These are phyloP conservation scores for Nannochloropsis granulata DNA, from an alignment of 108 stramenopile genomes.

Conservation along the genomic window DNA sequence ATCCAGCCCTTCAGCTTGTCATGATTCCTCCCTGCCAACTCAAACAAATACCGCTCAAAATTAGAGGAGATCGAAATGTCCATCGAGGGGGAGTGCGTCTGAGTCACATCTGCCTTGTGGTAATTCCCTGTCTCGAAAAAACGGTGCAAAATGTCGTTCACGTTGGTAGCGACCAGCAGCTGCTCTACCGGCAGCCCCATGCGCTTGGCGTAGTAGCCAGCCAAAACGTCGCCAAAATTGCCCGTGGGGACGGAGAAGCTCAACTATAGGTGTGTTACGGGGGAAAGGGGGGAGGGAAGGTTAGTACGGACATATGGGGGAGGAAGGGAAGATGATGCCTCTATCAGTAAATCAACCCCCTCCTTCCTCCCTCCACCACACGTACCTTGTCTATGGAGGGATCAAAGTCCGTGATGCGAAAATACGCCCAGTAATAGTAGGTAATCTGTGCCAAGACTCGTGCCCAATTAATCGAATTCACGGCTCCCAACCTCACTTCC, in stretches of 20 bases:
- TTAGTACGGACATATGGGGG: not conserved
- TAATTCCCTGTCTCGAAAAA: conserved; percentile 91
- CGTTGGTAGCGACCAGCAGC: conserved; percentile 91
- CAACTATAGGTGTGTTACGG: conserved; percentile 18
- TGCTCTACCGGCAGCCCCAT: conserved; percentile 89
- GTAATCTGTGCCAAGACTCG: conserved; percentile 95
- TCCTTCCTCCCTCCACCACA: not conserved
- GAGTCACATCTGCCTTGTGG: conserved; percentile 50
- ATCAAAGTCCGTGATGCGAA: not conserved
- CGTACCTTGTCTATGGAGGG: not conserved
- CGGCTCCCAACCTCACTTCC: conserved; percentile 70
- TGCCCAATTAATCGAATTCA: conserved; percentile 98
- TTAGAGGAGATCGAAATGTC: conserved; percentile 96
- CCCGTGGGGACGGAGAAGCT: conserved; percentile 91
- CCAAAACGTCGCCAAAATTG: conserved; percentile 96
- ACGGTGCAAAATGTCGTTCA: conserved; percentile 95
- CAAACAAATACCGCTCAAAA: conserved; percentile 93
- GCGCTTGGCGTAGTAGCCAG: conserved; percentile 92
- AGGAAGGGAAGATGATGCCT: not conserved
- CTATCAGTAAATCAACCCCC: not conserved
- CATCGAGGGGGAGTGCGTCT: conserved; percentile 87
- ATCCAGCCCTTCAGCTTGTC: conserved; percentile 67
- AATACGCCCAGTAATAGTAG: conserved; percentile 86
- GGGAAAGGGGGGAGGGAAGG: too few species aligned
- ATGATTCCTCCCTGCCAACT: conserved; percentile 72